A percentile compares a stretch with the other conserved stretches of the same genome.
These are phyloP conservation scores for Passiflora organensis DNA, from an alignment of 345 rosid species.

Conservation along the genomic window DNA sequence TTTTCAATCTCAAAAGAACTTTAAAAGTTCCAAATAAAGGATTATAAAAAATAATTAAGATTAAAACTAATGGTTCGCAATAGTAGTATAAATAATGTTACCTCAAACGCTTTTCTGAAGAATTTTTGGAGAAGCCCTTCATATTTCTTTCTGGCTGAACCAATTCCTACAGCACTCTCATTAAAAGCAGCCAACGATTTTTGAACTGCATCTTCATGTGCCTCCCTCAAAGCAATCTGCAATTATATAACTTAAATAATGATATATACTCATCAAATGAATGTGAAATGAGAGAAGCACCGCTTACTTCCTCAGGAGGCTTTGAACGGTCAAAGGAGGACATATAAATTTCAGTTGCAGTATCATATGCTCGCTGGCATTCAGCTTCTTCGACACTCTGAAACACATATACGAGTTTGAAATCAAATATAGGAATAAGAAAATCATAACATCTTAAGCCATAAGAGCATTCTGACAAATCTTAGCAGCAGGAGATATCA, in stretches of 20 bases:
- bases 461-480: too few relatives aligned
- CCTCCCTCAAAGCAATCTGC: constrained; percentile 78
- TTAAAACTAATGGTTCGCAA: background rate
- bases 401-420: constrained; percentile 10
- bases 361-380: constrained; percentile 85
- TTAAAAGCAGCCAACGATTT: constrained; percentile 61
- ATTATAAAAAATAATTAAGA: background rate
- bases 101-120: constrained; percentile 82
- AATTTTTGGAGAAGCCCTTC: constrained; percentile 87
- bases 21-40: background rate
- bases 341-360: constrained; percentile 67
- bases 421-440: background rate
- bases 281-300: constrained; percentile 1
- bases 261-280: constrained; percentile 15
- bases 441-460: too few relatives aligned
- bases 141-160: constrained; percentile 65
- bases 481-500: too few relatives aligned
- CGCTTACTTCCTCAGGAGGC: constrained; percentile 82
- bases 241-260: constrained; percentile 28
- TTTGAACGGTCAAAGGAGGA: constrained; percentile 62
- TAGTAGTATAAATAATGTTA: constrained; percentile 16
- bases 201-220: constrained; percentile 80
- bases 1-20: background rate
- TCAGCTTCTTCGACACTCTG: constrained; percentile 99
- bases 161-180: constrained; percentile 81